A percentile compares a stretch with the other conserved stretches of the same genome.
Evolutionary conservation across 495 filamentous ascomycete species (phyloP).

Genomic region (Aspergillus ostianus): DNA sequence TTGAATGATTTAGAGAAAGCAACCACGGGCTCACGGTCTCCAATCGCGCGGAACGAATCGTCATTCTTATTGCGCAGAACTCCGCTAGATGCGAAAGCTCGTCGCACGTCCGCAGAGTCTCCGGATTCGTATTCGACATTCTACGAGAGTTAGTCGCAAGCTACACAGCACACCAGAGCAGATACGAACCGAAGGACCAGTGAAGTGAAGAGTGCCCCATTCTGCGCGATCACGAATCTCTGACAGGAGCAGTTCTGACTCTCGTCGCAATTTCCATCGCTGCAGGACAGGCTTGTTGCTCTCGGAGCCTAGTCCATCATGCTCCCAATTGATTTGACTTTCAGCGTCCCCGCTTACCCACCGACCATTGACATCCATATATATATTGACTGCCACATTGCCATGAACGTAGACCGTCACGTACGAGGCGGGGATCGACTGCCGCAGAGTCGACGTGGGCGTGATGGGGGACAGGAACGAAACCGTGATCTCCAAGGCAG

Average conservation of each 20-base stretch:
- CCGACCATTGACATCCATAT: constrained; percentile 84
- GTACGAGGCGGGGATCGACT: constrained; percentile 88
- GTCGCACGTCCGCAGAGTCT: constrained; percentile 65
- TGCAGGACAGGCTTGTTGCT: constrained; percentile 42
- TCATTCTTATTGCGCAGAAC: constrained; percentile 66
- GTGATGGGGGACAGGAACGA: constrained; percentile 94
- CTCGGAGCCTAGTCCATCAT: constrained; percentile 41
- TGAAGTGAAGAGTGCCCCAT: constrained; percentile 85
- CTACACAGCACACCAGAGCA: background rate
- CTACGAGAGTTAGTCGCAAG: constrained; percentile 27
- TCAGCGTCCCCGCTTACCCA: constrained; percentile 79
- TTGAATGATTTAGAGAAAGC: constrained; percentile 82
- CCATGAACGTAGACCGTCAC: constrained; percentile 73
- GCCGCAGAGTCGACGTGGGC: constrained; percentile 84
- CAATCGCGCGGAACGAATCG: constrained; percentile 62
- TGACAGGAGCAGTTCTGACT: constrained; percentile 65
- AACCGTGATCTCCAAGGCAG: constrained; percentile 60
- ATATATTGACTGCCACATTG: constrained; percentile 70
- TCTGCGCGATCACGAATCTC: constrained; percentile 77
- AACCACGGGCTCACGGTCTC: constrained; percentile 86
- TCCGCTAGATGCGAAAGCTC: constrained; percentile 68
- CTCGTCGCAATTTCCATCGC: constrained; percentile 63
- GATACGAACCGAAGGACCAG: constrained; percentile 59
- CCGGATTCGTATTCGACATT: constrained; percentile 69
- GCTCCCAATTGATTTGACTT: constrained; percentile 67